A percentile compares a stretch with the other conserved stretches of the same genome.
Evolutionary conservation across 2,329 filamentous ascomycete species (phyloP).

Genomic region (Sporothrix mexicana): DNA sequence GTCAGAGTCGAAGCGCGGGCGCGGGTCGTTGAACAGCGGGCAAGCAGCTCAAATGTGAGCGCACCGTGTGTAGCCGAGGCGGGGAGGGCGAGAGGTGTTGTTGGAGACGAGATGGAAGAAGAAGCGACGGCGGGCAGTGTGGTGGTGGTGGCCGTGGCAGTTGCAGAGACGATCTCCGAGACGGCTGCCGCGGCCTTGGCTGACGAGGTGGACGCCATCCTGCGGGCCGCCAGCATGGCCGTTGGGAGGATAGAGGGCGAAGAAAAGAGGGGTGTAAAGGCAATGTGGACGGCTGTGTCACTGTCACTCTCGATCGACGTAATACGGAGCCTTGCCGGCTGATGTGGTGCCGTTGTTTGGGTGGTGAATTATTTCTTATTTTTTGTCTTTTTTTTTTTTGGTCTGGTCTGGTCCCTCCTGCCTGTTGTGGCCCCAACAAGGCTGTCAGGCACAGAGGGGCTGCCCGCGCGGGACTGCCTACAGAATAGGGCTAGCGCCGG

Average conservation of each 20-base stretch:
- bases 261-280: not conserved
- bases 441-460: conserved; percentile 25
- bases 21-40: conserved; percentile 72
- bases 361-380: not conserved
- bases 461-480: not conserved
- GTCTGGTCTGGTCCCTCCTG: not conserved
- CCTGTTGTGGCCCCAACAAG: conserved; percentile 11
- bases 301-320: not conserved
- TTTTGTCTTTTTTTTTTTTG: not conserved
- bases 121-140: not conserved
- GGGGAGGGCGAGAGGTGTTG: conserved; percentile 31
- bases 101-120: not conserved
- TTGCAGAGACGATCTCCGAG: not conserved
- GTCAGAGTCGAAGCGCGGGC: conserved; percentile 86
- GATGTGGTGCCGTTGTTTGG: not conserved
- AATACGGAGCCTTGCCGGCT: not conserved
- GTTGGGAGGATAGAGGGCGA: not conserved
- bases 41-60: conserved; percentile 43
- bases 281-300: not conserved
- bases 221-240: conserved; percentile 39
- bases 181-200: conserved; percentile 28
- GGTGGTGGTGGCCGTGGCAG: not conserved
- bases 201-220: conserved; percentile 39
- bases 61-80: conserved; percentile 41
- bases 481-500: conserved; percentile 12